Evolutionary conservation across 495 filamentous ascomycete species (phyloP).

Genomic region (Penicillium coffeae): DNA sequence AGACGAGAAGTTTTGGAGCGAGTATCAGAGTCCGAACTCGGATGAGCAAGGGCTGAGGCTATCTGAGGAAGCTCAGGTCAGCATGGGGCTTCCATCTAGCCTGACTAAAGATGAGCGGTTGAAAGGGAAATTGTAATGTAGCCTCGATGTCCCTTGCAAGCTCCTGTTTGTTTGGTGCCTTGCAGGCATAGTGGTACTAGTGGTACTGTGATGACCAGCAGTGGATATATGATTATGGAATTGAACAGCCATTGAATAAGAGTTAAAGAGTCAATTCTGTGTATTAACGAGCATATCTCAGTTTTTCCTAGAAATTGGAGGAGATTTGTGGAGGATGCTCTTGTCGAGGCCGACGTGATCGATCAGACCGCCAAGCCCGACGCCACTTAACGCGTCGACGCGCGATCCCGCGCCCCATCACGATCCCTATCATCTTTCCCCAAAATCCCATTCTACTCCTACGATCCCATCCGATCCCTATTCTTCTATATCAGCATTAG

Average conservation of each 20-base stretch:
- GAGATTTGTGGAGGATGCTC: background rate
- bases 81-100: no score
- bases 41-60: conserved; percentile 14
- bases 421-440: conserved; percentile 8
- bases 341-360: background rate
- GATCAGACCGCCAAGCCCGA: background rate
- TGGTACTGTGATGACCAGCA: no score
- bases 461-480: background rate
- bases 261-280: background rate
- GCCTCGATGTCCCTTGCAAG: no score
- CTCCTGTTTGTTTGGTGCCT: no score
- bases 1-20: conserved; percentile 12
- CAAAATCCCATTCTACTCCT: background rate
- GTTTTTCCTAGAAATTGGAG: background rate
- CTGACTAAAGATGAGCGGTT: no score
- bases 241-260: no score
- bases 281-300: background rate
- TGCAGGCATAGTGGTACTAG: no score
- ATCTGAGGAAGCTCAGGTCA: conserved; percentile 11
- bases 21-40: conserved; percentile 15
- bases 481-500: conserved; percentile 2
- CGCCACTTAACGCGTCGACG: conserved; percentile 44
- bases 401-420: conserved; percentile 19
- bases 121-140: no score
- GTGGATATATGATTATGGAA: no score